A percentile compares a stretch with the other conserved stretches of the same genome.
phyloP scores from a whole-genome alignment of 179 eudicot species.

The Silene coronaria region DNA sequence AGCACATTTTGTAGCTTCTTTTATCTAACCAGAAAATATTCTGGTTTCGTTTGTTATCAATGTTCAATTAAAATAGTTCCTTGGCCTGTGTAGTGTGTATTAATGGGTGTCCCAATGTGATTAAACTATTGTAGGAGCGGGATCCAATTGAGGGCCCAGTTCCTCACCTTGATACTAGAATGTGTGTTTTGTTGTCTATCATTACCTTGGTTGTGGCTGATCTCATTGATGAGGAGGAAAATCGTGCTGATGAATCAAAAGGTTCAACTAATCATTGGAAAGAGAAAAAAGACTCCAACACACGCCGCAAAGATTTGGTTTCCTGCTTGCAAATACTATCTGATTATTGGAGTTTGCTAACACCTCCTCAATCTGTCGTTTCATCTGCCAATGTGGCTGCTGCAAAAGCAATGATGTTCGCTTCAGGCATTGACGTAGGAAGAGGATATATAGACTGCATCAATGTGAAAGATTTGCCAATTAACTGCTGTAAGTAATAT shows the following conservation, averaged over 20 bases:
- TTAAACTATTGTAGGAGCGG: conserved; percentile 47
- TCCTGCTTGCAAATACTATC: conserved; percentile 74
- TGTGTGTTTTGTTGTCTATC: conserved; percentile 76
- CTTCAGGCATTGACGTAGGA: conserved; percentile 56
- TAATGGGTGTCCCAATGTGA: neutral
- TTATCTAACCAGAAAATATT: neutral
- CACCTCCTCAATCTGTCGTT: conserved; percentile 68
- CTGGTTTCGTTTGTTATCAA: neutral
- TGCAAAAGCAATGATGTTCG: conserved; percentile 79
- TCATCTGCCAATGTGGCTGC: conserved; percentile 83
- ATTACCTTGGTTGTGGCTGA: conserved; percentile 74
- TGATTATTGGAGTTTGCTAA: conserved; percentile 60
- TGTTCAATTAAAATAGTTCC: neutral
- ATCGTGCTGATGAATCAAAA: conserved; percentile 36
- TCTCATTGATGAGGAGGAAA: conserved; percentile 83
- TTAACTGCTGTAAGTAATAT: conserved; percentile 65
- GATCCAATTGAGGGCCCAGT: conserved; percentile 98
- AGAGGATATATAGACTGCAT: conserved; percentile 63
- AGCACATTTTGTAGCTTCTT: no score
- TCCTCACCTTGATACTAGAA: conserved; percentile 84
- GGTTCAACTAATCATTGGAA: conserved; percentile 35
- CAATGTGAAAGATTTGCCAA: conserved; percentile 55
- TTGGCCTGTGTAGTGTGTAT: neutral
- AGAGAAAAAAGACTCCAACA: conserved; percentile 35
- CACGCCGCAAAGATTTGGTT: conserved; percentile 56